A percentile compares a stretch with the other conserved stretches of the same genome.
phyloP scores from a whole-genome alignment of 2,329 filamentous ascomycete genomes.

The Eutypella sp. region DNA sequence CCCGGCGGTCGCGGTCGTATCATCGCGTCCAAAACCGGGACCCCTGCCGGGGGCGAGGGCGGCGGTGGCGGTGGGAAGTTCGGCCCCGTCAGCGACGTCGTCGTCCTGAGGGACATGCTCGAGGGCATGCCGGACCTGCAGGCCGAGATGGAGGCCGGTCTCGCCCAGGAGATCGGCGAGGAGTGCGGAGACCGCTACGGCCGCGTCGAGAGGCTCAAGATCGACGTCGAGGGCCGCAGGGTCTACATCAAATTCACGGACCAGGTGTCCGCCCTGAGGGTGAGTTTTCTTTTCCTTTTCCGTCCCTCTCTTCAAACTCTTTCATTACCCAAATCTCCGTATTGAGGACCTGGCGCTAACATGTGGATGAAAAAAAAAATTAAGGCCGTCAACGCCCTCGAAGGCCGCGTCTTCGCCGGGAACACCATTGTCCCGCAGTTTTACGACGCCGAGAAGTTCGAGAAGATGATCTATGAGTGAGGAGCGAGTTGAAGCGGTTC shows the following conservation, averaged over 20 bases:
- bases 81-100: slow-evolving; percentile 72
- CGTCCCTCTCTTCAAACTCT: slow-evolving; percentile 1
- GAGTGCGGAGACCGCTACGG: slow-evolving; percentile 90
- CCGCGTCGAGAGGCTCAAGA: slow-evolving; percentile 71
- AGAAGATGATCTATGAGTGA: slow-evolving; percentile 54
- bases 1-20: slow-evolving; percentile 72
- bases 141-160: slow-evolving; percentile 66
- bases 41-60: slow-evolving; percentile 12
- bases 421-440: slow-evolving; percentile 79
- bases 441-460: slow-evolving; percentile 79
- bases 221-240: slow-evolving; percentile 58
- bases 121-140: slow-evolving; percentile 73
- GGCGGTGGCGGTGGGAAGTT: slow-evolving; percentile 46
- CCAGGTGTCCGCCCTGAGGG: slow-evolving; percentile 75
- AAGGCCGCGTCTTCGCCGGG: slow-evolving; percentile 83
- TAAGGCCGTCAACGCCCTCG: slow-evolving; percentile 87
- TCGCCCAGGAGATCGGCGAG: slow-evolving; percentile 93
- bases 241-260: slow-evolving; percentile 95
- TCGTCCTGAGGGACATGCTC: slow-evolving; percentile 80
- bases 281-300: slow-evolving; percentile 36
- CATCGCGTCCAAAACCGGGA: slow-evolving; percentile 57
- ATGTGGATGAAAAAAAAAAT: slow-evolving; percentile 26
- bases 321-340: not conserved
- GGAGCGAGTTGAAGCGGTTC: slow-evolving; percentile 7
- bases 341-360: slow-evolving; percentile 1